phyloP scores from a whole-genome alignment of 768 basidiomycete species.

The Lactarius quietus region DNA sequence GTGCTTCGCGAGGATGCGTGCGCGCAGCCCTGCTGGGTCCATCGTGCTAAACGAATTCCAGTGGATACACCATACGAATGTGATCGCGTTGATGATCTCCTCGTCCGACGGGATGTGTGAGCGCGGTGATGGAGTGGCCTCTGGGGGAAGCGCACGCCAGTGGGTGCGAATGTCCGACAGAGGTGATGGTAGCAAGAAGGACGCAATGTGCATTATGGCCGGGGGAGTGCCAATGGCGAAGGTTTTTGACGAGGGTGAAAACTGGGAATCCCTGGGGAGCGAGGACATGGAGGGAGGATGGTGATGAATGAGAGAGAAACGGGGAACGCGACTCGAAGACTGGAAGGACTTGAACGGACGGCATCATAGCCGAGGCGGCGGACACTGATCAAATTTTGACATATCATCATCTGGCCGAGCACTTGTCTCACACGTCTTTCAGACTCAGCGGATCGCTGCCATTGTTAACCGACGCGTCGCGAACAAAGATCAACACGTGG shows the following conservation, averaged over 20 bases:
- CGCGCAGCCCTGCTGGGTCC: slow-evolving; percentile 11
- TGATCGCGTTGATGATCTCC: slow-evolving; percentile 21
- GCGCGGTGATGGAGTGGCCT: slow-evolving; percentile 12
- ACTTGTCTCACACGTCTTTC: not conserved
- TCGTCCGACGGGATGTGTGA: slow-evolving; percentile 19
- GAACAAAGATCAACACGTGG: not conserved
- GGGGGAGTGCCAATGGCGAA: not conserved
- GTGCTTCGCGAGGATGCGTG: slow-evolving; percentile 16
- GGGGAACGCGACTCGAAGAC: not conserved
- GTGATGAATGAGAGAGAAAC: not conserved
- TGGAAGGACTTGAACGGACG: not conserved
- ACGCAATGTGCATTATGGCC: not conserved
- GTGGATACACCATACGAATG: slow-evolving; percentile 23
- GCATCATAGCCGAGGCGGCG: not conserved
- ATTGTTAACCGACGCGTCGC: not conserved
- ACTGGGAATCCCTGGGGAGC: not conserved
- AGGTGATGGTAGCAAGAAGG: not conserved
- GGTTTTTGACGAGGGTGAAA: not conserved
- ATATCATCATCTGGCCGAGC: not conserved
- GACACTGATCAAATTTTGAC: not conserved
- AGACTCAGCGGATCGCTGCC: not conserved
- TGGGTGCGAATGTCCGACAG: not conserved
- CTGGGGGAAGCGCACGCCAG: slow-evolving; percentile 24
- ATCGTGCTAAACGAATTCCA: slow-evolving; percentile 25
- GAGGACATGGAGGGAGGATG: slow-evolving; percentile 3